Percentiles rank a stretch among this genome's conserved stretches.
phyloP scores from a whole-genome alignment of 768 basidiomycete genomes.

The Amanita molliuscula region DNA sequence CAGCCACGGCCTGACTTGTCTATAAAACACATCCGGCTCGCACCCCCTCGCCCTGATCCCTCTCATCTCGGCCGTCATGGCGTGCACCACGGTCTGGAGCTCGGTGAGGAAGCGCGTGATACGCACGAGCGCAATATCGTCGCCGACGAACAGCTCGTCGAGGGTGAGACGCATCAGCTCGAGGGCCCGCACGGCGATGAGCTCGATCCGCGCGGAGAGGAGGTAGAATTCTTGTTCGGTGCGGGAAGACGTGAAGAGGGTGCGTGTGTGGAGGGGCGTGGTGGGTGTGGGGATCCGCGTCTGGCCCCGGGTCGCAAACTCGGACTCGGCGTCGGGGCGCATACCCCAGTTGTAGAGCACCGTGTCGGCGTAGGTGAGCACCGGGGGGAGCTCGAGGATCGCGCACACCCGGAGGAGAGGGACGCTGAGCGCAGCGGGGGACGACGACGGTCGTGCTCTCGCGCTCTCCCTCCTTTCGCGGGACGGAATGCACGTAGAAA shows the following conservation, averaged over 20 bases:
- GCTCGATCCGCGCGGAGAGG: constrained; percentile 76
- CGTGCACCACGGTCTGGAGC: constrained; percentile 57
- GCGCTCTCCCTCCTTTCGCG: constrained; percentile 16
- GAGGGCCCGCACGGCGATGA: constrained; percentile 78
- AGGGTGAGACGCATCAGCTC: constrained; percentile 75
- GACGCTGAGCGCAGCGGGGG: constrained; percentile 57
- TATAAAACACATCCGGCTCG: constrained; percentile 64
- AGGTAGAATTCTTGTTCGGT: constrained; percentile 89
- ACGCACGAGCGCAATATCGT: constrained; percentile 52
- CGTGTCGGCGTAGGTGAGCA: constrained; percentile 85
- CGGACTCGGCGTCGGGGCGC: constrained; percentile 12
- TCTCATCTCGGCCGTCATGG: constrained; percentile 50
- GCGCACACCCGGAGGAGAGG: constrained; percentile 66
- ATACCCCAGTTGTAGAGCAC: constrained; percentile 81
- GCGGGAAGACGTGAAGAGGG: constrained; percentile 65
- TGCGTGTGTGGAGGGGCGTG: constrained; percentile 53
- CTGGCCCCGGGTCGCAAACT: no score
- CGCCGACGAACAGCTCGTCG: constrained; percentile 81
- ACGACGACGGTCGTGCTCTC: constrained; percentile 50
- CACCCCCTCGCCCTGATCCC: constrained; percentile 53
- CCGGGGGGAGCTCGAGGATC: constrained; percentile 71
- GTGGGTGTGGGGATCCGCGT: neutral
- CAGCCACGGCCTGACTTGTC: constrained; percentile 73
- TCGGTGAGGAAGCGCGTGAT: constrained; percentile 52
- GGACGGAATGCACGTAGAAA: constrained; percentile 65